Evolutionary conservation across 208 protist genomes (phyloP), one percentile per base, ranked within the genome.

Genomic region (Crithidia fasciculata): DNA sequence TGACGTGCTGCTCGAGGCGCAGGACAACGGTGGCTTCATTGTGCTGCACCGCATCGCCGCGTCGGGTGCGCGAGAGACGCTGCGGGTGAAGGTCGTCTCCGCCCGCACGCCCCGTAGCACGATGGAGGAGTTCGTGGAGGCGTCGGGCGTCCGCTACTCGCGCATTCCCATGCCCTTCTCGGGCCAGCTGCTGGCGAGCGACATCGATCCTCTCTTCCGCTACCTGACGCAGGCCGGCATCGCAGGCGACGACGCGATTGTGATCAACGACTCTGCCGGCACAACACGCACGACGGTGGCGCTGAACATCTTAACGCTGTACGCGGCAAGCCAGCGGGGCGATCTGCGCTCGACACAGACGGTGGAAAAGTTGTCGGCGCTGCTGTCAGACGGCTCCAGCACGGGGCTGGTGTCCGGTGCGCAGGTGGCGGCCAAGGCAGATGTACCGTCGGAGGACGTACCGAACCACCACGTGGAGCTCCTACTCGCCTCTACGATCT

Each of bases 151-250:
- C 16, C 55, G 52, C 39, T 96, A 96, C 73, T 67, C 86, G 72
- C 92, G 88, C 60, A 82, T 96, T 37, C 92, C 92, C 19, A 90
- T 96, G 62, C 92, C 92, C 8, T 93, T 90, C 67, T 88, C 86
- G 2, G 88, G 92, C 13, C 80, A 93, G 57, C 89, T 96, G 69
- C 79, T 95, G 49, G 76, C 86, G 10, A 86, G 76, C 37, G 92
- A 96, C 66, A 60, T 96, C 53, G 92, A 96, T 78, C 92, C 92
- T 12, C 80, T 96, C n/a, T 76, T 96, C 52, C 54, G 79, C 69
- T 92, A 92, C 75, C 67, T 96, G 18, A 66, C 65, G 45, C 80
- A 85, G 60, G 70, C 58, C 7, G 71, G 65, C 28, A 69, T 79
- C 54, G 57, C 64, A 19, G 65, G 75, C 39, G 52, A 88, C 66